Evolutionary conservation across 2,329 filamentous ascomycete species (phyloP), one percentile per base, ranked within the genome.

Genomic region (Aureobasidium sp.): DNA sequence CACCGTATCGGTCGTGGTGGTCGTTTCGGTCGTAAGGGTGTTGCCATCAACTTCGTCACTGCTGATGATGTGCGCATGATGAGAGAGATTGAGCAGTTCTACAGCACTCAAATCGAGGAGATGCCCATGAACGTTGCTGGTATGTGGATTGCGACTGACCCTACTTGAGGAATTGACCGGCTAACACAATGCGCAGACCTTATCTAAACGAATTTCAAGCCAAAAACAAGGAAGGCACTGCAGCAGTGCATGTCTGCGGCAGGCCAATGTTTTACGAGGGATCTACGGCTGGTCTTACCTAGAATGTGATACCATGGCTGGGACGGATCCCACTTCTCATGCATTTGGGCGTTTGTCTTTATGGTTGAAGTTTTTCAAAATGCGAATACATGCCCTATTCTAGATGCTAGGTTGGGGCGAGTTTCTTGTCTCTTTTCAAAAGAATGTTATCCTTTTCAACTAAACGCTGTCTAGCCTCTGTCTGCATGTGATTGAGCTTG

Each of bases 51-150:
- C 90, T 99, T 99, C 78, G 94, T 99, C 78, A 97, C 93, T 66
- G 91, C 91, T 73, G 94, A 99, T 70, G 94, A 99, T 80, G 94
- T 99, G 74, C 91, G 93, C 79, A 97, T 99, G 90, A 95, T 99
- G 90, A 87, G 94, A 78, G 94, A 99, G 81, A 99, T 99, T 72
- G 94, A 99, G 80, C 91, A 97, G 83, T 99, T 97, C 86, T 99
- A 99, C 88, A 96, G 91, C 86, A 99, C 94, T 78, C 94, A 99
- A 84, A 97, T 99, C 71, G 94, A 99, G 82, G 94, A 99, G 86
- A 99, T 99, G 94, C 94, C 94, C 75, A 97, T 99, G 94, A 88
- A 87, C 79, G 86, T 87, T 78, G 83, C 84, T 74, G 82, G 81
- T 83, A 80, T 74, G 82, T 78, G 52, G 48, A 50, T 20, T 37